Conservation (phyloP, 106 monocot species). For the Platanthera guangdongensis region DNA sequence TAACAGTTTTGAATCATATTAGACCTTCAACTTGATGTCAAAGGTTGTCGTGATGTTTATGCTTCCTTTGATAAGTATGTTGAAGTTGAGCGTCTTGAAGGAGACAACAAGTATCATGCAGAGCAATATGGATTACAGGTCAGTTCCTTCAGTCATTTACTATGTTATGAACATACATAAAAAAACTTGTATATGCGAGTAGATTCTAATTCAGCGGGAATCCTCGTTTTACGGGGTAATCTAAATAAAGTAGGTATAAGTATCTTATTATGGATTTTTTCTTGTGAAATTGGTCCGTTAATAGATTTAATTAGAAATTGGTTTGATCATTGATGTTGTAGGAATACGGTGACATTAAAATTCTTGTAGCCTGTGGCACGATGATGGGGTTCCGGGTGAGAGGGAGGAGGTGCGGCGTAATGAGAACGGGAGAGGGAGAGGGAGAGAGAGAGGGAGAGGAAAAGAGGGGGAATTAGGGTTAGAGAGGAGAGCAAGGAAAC, state of each 20-base stretch:
- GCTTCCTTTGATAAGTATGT: conserved; percentile 97
- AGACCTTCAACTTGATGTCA: conserved; percentile 92
- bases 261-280: not conserved
- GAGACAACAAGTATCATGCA: conserved; percentile 94
- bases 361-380: not conserved
- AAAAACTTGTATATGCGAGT: not conserved
- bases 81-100: conserved; percentile 86
- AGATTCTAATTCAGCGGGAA: not conserved
- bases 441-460: no score
- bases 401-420: no score
- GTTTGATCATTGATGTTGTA: not conserved
- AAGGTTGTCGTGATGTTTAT: conserved; percentile 96
- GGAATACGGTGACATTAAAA: not conserved
- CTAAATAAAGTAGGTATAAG: not conserved
- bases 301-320: not conserved
- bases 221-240: not conserved
- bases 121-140: conserved; percentile 91
- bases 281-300: not conserved
- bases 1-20: conserved; percentile 8
- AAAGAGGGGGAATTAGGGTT: no score
- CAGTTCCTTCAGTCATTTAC: not conserved
- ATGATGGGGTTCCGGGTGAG: no score
- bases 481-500: no score
- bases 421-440: no score
- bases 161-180: not conserved